These are phyloP conservation scores for Heliosperma pusillum DNA, from an alignment of 148 eudicot species.

Conservation along the genomic window DNA sequence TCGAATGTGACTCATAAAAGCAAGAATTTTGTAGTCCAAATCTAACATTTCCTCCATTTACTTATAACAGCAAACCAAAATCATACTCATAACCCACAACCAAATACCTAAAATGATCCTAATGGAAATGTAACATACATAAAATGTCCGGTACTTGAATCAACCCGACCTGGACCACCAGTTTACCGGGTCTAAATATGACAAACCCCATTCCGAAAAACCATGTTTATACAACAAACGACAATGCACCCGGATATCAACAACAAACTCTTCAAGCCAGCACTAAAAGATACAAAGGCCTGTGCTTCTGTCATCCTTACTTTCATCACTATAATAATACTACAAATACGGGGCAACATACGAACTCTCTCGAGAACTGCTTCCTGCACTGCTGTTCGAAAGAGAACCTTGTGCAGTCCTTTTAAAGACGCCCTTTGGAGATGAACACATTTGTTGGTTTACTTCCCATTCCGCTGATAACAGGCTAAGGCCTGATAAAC, in stretches of 20 bases:
- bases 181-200: not conserved
- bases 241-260: constrained; percentile 12
- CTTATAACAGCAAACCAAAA: too few relatives aligned
- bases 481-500: constrained; percentile 19
- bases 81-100: too few relatives aligned
- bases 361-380: constrained; percentile 41
- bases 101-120: too few relatives aligned
- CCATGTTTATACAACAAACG: not conserved
- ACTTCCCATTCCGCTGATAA: constrained; percentile 46
- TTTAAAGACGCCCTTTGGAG: constrained; percentile 74
- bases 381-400: constrained; percentile 74
- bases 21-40: too few relatives aligned
- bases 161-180: too few relatives aligned
- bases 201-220: not conserved
- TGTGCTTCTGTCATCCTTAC: too few relatives aligned
- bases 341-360: not conserved
- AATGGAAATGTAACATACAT: too few relatives aligned
- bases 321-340: not conserved
- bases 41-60: too few relatives aligned
- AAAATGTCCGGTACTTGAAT: too few relatives aligned
- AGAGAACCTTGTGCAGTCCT: constrained; percentile 52
- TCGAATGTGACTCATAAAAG: too few relatives aligned
- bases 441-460: constrained; percentile 43
- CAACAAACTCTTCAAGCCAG: too few relatives aligned
- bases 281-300: too few relatives aligned